Evolutionary conservation across 139 green algal species (phyloP), one percentile per base, ranked within the genome.

Genomic region (Microglena sp.): DNA sequence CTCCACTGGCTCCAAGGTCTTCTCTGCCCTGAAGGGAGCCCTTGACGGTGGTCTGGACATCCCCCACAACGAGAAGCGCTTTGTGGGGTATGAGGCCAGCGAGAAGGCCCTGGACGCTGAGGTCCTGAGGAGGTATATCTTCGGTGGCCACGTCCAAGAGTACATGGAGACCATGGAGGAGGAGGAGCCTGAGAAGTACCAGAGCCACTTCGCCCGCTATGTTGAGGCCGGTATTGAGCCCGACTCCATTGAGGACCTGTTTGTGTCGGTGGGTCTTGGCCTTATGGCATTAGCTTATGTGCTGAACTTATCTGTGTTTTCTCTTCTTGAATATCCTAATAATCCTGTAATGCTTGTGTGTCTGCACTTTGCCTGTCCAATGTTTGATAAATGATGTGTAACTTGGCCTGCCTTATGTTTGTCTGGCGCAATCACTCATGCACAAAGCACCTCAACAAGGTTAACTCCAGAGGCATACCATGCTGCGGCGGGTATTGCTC

Each of bases 51-150:
- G 94, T 55, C 77, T 99, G 64, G 85, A 97, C 83, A 94, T 99
- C 60, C 94, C 94, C 43, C 94, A 99, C 90, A 95, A 86, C 71
- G 92, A 99, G 69, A 99, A 99, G 90, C 86, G 94, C 60, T 95
- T 96, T 77, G 87, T 95, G 35, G 94, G 94, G 36, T 99, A 94
- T 71, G 82, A 89, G 72, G 59, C 62, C 7, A 84, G 93, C 31
- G 70, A 64, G 79, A 98, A 98, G 87, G 81, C 83, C 69, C 79
- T 95, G 34, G 93, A 99, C 67, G 63, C 90, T 15, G 94, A 99
- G 73, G 64, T 66, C 43, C 71, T 96, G 69, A 75, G 79, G 57
- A 95, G 91, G 79, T 95, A 96, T 84, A 95, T 97, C 77, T 85
- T 87, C 65, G 92, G 92, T 59, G 87, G 90, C 57, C 90, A 98